Evolutionary conservation across 768 basidiomycete species (phyloP).

Genomic region (Nidula microcarpa): DNA sequence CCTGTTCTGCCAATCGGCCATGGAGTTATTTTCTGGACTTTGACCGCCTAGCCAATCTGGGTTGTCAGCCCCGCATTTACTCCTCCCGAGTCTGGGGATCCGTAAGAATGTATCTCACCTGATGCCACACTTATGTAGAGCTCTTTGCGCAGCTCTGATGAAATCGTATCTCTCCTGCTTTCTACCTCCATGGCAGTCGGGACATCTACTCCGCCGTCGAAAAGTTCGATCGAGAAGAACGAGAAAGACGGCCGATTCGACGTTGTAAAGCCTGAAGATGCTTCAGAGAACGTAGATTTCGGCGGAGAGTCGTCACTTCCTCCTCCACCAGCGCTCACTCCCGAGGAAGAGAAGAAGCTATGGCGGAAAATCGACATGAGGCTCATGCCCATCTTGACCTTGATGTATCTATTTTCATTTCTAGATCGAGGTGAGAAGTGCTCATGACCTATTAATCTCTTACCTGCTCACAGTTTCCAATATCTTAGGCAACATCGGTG

Average conservation of each 20-base stretch:
- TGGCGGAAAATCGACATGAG: slow-evolving; percentile 58
- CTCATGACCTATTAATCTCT: background rate
- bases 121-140: background rate
- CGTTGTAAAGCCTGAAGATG: background rate
- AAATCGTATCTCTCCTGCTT: background rate
- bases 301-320: slow-evolving; percentile 43
- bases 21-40: background rate
- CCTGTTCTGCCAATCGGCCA: background rate
- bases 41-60: background rate
- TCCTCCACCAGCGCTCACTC: slow-evolving; percentile 40
- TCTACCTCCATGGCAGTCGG: background rate
- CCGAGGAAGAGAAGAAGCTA: slow-evolving; percentile 47
- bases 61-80: too few relatives aligned
- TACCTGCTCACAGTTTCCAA: background rate
- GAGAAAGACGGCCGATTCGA: background rate
- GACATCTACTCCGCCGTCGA: background rate
- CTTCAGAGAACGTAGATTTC: slow-evolving; percentile 27
- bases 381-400: slow-evolving; percentile 53
- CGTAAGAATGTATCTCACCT: too few relatives aligned
- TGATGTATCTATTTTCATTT: slow-evolving; percentile 64
- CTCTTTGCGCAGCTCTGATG: background rate
- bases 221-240: background rate
- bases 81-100: too few relatives aligned
- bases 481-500: slow-evolving; percentile 53
- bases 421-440: slow-evolving; percentile 61